These are phyloP conservation scores for Vitis hybrid DNA, from an alignment of 177 flowering plant species.

Conservation along the genomic window DNA sequence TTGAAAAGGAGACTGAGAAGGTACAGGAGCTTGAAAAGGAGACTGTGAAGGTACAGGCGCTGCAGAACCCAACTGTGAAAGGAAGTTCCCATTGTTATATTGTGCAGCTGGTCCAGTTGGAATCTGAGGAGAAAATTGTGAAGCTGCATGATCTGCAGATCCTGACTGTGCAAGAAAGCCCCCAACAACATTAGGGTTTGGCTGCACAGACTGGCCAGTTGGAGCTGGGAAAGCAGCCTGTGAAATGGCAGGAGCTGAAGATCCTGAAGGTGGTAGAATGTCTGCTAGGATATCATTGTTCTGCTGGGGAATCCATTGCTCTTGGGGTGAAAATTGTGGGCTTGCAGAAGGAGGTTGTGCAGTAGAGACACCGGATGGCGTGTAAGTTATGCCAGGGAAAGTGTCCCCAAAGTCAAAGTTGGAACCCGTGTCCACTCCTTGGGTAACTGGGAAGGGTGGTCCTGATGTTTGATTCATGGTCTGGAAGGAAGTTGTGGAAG, in stretches of 20 bases:
- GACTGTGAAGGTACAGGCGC: neutral
- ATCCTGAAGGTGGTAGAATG: conserved; percentile 68
- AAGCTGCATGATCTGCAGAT: conserved; percentile 7
- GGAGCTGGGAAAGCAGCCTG: conserved; percentile 38
- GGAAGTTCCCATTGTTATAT: conserved; percentile 11
- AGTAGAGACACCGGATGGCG: conserved; percentile 23
- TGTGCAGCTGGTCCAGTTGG: conserved; percentile 24
- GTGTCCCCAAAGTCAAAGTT: conserved; percentile 47
- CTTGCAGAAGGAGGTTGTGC: conserved; percentile 41
- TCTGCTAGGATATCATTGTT: conserved; percentile 73
- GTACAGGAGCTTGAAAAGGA: no score
- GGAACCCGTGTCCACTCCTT: conserved; percentile 27
- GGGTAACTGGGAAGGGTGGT: conserved; percentile 26
- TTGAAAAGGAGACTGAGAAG: no score
- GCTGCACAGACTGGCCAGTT: conserved; percentile 29
- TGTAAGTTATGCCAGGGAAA: conserved; percentile 41
- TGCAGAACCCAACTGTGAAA: conserved; percentile 18
- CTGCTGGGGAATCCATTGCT: conserved; percentile 28
- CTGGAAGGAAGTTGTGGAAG: conserved; percentile 33
- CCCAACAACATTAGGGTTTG: conserved; percentile 24
- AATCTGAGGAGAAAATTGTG: conserved; percentile 24
- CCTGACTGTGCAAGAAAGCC: conserved; percentile 26
- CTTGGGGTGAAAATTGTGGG: conserved; percentile 41
- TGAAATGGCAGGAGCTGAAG: conserved; percentile 30
- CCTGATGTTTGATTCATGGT: conserved; percentile 29